A percentile compares a stretch with the other conserved stretches of the same genome.
phyloP scores from a whole-genome alignment of 441 rosid species.

The Bruguiera hainesii region DNA sequence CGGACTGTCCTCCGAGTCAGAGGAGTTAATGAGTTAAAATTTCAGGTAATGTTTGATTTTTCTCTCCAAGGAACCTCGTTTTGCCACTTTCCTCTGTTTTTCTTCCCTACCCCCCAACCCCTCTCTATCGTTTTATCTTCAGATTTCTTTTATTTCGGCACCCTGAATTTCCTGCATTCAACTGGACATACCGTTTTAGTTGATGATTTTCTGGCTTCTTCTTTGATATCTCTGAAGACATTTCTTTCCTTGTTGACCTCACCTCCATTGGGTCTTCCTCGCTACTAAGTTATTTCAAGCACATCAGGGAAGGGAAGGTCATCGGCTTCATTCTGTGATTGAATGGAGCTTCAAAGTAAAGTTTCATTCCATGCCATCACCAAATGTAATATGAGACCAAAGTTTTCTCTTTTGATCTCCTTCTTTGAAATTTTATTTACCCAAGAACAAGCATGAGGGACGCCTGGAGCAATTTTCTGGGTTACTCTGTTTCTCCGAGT shows the following conservation, averaged over 20 bases:
- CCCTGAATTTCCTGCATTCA: neutral
- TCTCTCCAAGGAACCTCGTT: neutral
- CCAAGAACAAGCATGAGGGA: neutral
- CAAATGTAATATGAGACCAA: neutral
- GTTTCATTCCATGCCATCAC: neutral
- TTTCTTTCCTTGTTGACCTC: neutral
- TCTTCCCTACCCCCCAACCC: neutral
- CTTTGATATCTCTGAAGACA: neutral
- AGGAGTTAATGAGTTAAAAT: conserved; percentile 11
- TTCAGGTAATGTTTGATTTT: conserved; percentile 22
- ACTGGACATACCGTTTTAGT: neutral
- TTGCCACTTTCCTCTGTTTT: neutral
- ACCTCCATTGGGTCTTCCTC: no score
- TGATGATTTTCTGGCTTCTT: no score
- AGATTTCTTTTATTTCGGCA: neutral
- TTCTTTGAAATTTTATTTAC: conserved; percentile 10
- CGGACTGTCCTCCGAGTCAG: neutral
- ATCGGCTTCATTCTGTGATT: neutral
- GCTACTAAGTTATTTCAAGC: no score
- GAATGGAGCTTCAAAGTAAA: neutral
- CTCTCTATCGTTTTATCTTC: neutral
- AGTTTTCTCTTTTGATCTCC: neutral
- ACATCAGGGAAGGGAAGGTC: no score
- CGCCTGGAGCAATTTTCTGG: neutral
- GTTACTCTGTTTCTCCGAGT: neutral